These are phyloP conservation scores for Plectosphaerella cucumerina DNA, from an alignment of 2,329 filamentous ascomycete species.

Conservation along the genomic window DNA sequence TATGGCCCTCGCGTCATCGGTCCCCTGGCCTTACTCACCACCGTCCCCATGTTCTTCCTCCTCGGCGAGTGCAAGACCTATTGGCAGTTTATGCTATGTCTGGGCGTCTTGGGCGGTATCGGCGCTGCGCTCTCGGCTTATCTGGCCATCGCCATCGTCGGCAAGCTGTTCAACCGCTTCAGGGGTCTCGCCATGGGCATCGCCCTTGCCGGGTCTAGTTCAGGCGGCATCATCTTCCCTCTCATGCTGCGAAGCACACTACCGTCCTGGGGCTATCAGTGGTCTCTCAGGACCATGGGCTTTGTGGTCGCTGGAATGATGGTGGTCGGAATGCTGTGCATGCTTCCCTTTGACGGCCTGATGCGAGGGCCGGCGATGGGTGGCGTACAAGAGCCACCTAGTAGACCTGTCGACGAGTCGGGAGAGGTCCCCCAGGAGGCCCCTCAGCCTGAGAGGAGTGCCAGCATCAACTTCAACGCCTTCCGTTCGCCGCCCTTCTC, in stretches of 20 bases:
- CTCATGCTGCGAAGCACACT: conserved; percentile 25
- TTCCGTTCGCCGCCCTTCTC: conserved; percentile 35
- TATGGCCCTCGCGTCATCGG: conserved; percentile 38
- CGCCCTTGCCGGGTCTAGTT: conserved; percentile 15
- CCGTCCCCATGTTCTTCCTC: conserved; percentile 35
- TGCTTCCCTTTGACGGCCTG: conserved; percentile 22
- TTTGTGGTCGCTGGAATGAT: conserved; percentile 22
- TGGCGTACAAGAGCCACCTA: not conserved
- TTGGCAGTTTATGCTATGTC: conserved; percentile 43
- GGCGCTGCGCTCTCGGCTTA: conserved; percentile 33
- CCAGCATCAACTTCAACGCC: conserved; percentile 32
- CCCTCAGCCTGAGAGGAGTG: conserved; percentile 7
- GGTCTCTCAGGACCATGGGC: conserved; percentile 26
- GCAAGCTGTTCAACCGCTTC: conserved; percentile 20
- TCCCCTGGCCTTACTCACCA: conserved; percentile 28
- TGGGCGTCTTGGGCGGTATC: conserved; percentile 37
- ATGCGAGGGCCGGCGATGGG: conserved; percentile 7
- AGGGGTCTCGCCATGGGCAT: conserved; percentile 20
- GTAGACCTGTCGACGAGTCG: not conserved
- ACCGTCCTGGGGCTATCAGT: conserved; percentile 24
- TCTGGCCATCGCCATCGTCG: conserved; percentile 25
- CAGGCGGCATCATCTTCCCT: conserved; percentile 26
- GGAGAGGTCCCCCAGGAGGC: not conserved
- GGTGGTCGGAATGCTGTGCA: conserved; percentile 25
- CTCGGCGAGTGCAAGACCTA: conserved; percentile 41